These are phyloP conservation scores for Henckelia pumila DNA, from an alignment of 257 asterid genomes.

Conservation along the genomic window DNA sequence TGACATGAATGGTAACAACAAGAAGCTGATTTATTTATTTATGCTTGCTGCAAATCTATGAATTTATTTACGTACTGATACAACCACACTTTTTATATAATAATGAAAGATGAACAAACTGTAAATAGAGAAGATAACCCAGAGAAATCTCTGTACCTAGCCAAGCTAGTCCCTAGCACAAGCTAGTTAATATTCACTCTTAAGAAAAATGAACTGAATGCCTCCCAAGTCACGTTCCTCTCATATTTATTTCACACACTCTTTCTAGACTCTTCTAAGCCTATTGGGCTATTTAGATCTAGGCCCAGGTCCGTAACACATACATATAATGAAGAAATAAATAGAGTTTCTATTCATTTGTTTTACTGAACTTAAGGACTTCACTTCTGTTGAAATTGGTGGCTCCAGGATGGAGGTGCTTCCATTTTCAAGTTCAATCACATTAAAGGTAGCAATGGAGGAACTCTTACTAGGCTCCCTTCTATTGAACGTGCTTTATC, in stretches of 20 bases:
- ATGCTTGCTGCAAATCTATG: not conserved
- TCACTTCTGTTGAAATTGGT: conserved; percentile 16
- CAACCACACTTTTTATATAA: too few relatives aligned
- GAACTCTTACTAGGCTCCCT: conserved; percentile 62
- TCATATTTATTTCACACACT: too few relatives aligned
- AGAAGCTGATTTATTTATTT: not conserved
- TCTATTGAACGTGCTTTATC: conserved; percentile 95
- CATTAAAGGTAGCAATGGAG: conserved; percentile 47
- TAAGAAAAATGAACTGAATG: too few relatives aligned
- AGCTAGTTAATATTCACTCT: too few relatives aligned
- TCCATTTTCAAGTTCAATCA: conserved; percentile 79
- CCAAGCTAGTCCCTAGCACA: too few relatives aligned
- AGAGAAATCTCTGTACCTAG: too few relatives aligned
- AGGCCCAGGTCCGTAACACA: too few relatives aligned
- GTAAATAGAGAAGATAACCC: too few relatives aligned
- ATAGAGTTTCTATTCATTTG: not conserved
- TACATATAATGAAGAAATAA: conserved; percentile 4
- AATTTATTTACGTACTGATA: not conserved
- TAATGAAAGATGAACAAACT: too few relatives aligned
- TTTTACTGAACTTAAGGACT: not conserved
- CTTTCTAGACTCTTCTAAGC: too few relatives aligned
- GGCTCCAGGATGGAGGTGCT: conserved; percentile 80
- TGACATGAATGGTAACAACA: not conserved
- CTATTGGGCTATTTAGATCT: too few relatives aligned
- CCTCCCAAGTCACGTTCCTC: too few relatives aligned